Evolutionary conservation across 495 filamentous ascomycete species (phyloP), one percentile per base, ranked within the genome.

Genomic region (Hypoxylon intermedium): DNA sequence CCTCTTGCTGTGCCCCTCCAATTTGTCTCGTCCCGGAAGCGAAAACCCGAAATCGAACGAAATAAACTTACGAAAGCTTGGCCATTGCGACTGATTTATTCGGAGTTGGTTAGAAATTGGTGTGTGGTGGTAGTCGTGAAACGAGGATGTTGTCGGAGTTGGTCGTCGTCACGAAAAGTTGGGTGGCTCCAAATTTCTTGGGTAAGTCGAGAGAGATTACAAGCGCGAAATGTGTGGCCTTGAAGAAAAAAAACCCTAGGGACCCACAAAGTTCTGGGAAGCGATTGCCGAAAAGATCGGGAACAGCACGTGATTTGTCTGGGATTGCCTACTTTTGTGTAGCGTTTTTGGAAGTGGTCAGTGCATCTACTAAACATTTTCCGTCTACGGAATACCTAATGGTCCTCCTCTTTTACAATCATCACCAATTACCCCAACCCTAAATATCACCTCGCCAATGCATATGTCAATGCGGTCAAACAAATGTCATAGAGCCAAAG

Each of bases 41-140:
- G 41, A 26, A 55, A 34, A 16, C 50, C 31, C 41, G 49, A 30
- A 36, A 56, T 62, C 50, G 50, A 56, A 51, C n/a, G 6, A 53
- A 33, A 61, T 31, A 34, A 12, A 79, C 77, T 78, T 69, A 81
- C 78, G 77, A 79, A 16, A 72, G 33, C 69, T 80, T 80, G 71
- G 78, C 77, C 78, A 81, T 81, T 80, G 71, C 72, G 72, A 72
- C 50, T 60, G 66, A 68, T 48, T 70, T 63, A 46, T 69, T 73
- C 53, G 57, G 68, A 33, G 20, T 45, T 45, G 20, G 12, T 50
- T 46, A 52, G 33, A 45, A 18, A 13, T 13, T 56, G 45, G 44
- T 28, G 40, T 45, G 45, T 55, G 31, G 28, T 65, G 51, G 11
- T 55, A n/a, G 34, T 50, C 21, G 48, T 34, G 18, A 53, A 31